Conservation (phyloP, 139 green algal species). For the Yamagishiella unicocca region DNA sequence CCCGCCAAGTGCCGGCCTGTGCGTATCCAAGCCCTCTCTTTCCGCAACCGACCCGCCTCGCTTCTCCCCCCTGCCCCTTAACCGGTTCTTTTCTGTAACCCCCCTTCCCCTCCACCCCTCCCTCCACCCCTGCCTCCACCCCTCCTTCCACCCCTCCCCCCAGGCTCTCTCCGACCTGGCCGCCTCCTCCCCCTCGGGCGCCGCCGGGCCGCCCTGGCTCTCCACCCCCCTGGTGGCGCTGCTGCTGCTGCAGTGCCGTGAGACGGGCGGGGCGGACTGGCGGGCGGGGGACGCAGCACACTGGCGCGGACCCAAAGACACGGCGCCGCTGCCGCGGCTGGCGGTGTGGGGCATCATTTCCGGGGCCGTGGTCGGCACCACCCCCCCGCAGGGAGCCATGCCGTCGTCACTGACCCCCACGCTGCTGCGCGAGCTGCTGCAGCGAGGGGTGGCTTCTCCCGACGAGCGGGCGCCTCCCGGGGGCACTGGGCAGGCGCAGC, state of each 20-base stretch:
- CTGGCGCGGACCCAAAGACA: not conserved
- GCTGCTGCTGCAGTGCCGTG: not conserved
- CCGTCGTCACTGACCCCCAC: not conserved
- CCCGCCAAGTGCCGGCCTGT: too few relatives aligned
- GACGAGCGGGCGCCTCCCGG: not conserved
- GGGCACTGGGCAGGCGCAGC: not conserved
- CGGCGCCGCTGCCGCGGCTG: not conserved
- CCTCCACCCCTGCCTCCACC: not conserved
- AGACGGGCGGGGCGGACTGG: not conserved
- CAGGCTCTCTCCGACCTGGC: not conserved
- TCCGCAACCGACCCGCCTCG: too few relatives aligned
- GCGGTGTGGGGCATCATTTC: not conserved
- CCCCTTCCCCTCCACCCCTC: too few relatives aligned
- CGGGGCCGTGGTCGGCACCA: not conserved
- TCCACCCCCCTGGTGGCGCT: not conserved
- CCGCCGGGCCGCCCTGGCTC: not conserved
- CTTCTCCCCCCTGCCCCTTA: not conserved
- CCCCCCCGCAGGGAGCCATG: not conserved
- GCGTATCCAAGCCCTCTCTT: too few relatives aligned
- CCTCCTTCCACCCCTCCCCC: not conserved
- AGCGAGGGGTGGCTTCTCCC: not conserved
- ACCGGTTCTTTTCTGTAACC: too few relatives aligned
- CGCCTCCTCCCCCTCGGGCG: not conserved
- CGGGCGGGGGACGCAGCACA: not conserved
- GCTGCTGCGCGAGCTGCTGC: slow-evolving; percentile 11